Base-by-base conservation (phyloP, 2,329 filamentous ascomycete species). In the Chrysoporthe deuterocubensis region DNA sequence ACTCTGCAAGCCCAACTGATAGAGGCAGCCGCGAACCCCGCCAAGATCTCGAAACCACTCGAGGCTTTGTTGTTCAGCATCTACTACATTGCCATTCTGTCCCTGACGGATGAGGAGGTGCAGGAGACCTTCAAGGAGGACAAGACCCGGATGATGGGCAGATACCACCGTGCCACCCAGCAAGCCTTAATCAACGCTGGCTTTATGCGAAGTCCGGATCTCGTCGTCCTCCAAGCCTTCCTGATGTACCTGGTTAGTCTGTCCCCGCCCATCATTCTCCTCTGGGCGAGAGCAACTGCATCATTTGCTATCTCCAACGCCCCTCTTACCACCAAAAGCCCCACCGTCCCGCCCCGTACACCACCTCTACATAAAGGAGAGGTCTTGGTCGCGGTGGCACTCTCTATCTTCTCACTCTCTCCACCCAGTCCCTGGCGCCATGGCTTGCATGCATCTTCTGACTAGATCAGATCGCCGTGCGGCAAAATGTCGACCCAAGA, bases 21-120 rank as follows among this genome's bases (percentile, higher is more conserved):
- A 62, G 86, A 89, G 67, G 88, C 88, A 8, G 84, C 84, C 46
- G 83, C 84, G 3, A 82, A 88, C 64, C 75, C 88, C 5, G 78
- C 82, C 40, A 85, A 83, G 70, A 84, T 89, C 4, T 79, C 83
- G 1, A 84, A 82, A 64, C 83, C 83, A 11, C 82, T 91, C 21
- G 89, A 92, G 73, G 88, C 87, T 0, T 81, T 93, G 57, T 88
- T 92, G 84, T 92, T 92, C 75, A 81, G 85, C 70, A 85, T 90
- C 40, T 90, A 90, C 73, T 78, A 87, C 62, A 83, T 86, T 74
- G 86, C 87, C 34, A 77, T 89, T 64, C 84, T 82, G 8, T 89
- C 85, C 34, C 80, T 92, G 70, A 83, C 81, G 34, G 86, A 90
- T 7, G 79, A 81, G 1, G 85, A 85, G 71, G 86, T 83, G 52